Evolutionary conservation across 1,284 basidiomycete genomes (phyloP).

Genomic region (Ceratobasidium sp.): DNA sequence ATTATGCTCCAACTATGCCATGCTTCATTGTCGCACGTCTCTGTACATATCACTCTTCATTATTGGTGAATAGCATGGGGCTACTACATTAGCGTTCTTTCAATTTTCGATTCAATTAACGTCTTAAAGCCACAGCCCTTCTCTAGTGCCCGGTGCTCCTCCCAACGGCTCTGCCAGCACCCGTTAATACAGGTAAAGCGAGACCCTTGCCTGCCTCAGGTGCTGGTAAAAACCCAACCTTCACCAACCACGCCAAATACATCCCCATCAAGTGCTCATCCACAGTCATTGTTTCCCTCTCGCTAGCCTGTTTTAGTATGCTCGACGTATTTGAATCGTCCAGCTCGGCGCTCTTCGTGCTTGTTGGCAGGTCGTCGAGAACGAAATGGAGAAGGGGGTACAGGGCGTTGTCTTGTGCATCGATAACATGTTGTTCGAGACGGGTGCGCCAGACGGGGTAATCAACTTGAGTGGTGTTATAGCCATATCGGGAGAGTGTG

Average conservation of each 20-base stretch:
- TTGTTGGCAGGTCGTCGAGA: conserved; percentile 95
- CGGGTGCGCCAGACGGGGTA: conserved; percentile 92
- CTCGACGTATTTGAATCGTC: conserved; percentile 86
- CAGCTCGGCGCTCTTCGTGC: conserved; percentile 92
- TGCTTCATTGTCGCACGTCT: too few relatives aligned
- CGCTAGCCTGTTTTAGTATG: conserved; percentile 66
- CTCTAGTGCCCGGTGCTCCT: conserved; percentile 57
- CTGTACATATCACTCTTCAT: too few relatives aligned
- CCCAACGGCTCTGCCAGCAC: conserved; percentile 59
- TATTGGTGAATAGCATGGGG: too few relatives aligned
- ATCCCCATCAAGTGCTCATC: conserved; percentile 80
- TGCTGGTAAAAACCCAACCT: conserved; percentile 84
- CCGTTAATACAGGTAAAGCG: conserved; percentile 50
- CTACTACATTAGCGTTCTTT: too few relatives aligned
- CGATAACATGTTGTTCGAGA: conserved; percentile 95
- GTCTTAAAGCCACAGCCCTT: too few relatives aligned
- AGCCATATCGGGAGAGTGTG: conserved; percentile 83
- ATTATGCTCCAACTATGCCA: too few relatives aligned
- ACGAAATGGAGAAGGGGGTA: conserved; percentile 98
- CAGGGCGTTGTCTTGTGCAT: conserved; percentile 93
- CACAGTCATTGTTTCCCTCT: conserved; percentile 72
- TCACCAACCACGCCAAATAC: conserved; percentile 95
- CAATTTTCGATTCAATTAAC: too few relatives aligned
- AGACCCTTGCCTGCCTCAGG: conserved; percentile 59
- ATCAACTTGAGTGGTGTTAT: conserved; percentile 79